These are phyloP conservation scores for Abrus precatorius DNA, from an alignment of 306 rosid species.

Conservation along the genomic window DNA sequence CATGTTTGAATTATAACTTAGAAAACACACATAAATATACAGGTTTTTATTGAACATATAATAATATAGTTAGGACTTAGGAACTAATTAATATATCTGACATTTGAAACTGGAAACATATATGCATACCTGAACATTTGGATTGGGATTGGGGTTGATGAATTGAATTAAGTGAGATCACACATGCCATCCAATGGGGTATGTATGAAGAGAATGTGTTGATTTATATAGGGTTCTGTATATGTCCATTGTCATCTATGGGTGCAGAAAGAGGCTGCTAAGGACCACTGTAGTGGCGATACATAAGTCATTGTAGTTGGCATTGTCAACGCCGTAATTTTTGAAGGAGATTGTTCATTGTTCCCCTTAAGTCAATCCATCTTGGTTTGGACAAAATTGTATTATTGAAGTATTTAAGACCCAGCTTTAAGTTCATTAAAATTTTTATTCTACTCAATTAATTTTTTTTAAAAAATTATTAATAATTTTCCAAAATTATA, in stretches of 20 bases:
- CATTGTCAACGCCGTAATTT: constrained; percentile 42
- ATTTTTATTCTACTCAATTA: no score
- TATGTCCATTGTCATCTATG: not conserved
- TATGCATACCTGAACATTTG: not conserved
- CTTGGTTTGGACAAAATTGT: not conserved
- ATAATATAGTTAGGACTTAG: no score
- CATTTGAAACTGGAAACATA: no score
- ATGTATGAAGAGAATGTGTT: not conserved
- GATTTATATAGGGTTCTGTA: constrained; percentile 18
- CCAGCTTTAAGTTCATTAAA: no score
- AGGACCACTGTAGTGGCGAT: not conserved
- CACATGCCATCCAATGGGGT: not conserved
- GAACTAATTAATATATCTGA: no score
- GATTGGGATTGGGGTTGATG: not conserved
- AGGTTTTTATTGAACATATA: no score
- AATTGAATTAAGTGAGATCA: not conserved
- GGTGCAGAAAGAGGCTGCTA: not conserved
- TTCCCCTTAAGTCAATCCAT: not conserved
- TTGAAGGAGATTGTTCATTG: constrained; percentile 11
- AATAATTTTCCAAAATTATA: no score
- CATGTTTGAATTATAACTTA: not conserved
- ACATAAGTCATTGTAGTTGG: constrained; percentile 15
- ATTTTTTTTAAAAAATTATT: no score
- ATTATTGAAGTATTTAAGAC: no score
- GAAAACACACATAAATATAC: no score